phyloP scores from a whole-genome alignment of 441 rosid genomes.

The Populus trichocarpa region DNA sequence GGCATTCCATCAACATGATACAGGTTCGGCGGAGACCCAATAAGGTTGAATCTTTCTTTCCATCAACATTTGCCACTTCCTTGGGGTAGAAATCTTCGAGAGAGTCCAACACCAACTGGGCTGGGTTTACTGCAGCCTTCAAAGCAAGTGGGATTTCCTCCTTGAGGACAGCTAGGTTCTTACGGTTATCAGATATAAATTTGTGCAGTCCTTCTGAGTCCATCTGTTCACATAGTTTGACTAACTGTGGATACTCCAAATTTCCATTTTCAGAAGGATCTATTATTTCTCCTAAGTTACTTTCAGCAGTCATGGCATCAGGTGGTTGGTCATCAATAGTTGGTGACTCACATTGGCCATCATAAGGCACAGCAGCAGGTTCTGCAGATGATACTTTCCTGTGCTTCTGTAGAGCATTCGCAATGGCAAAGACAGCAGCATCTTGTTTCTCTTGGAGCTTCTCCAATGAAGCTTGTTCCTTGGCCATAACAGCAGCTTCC shows the following conservation, averaged over 20 bases:
- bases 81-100: conserved; percentile 71
- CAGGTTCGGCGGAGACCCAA: conserved; percentile 94
- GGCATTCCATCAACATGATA: conserved; percentile 99
- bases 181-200: conserved; percentile 92
- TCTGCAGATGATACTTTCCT: conserved; percentile 37
- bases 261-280: conserved; percentile 44
- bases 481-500: conserved; percentile 75
- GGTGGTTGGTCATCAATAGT: conserved; percentile 39
- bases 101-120: conserved; percentile 69
- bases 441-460: conserved; percentile 90
- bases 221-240: conserved; percentile 77
- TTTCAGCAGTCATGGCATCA: conserved; percentile 38
- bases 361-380: conserved; percentile 37
- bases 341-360: conserved; percentile 34
- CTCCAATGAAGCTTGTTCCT: conserved; percentile 66
- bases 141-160: conserved; percentile 87
- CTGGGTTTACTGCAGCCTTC: conserved; percentile 80
- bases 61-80: conserved; percentile 55
- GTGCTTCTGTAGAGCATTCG: conserved; percentile 59
- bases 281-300: conserved; percentile 45
- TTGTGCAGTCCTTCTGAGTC: conserved; percentile 84
- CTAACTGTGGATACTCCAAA: conserved; percentile 66
- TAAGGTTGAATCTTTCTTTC: conserved; percentile 80
- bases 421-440: conserved; percentile 64
- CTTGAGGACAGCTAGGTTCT: conserved; percentile 79